Evolutionary conservation across 2,329 filamentous ascomycete species (phyloP), one percentile per base, ranked within the genome.

Genomic region (Mariannaea elegans): DNA sequence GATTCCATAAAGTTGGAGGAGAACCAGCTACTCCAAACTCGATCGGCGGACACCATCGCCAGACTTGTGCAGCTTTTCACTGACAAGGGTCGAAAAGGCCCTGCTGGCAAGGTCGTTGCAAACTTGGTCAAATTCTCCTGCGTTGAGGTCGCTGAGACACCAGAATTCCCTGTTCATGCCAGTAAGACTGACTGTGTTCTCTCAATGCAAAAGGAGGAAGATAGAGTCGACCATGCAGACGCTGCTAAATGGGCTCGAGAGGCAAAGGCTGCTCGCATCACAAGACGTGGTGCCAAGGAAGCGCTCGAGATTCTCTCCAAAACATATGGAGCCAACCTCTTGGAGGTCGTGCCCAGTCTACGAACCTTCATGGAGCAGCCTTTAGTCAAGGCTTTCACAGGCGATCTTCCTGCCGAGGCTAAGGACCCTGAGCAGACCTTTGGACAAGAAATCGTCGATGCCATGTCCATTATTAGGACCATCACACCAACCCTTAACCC

Each of bases 91-190:
- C 91, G 94, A 62, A 86, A 89, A 56, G 93, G 90, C 14, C 93
- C 96, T 12, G 94, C 95, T 14, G 94, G 97, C 75, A 99, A 99
- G 79, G 91, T 99, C 13, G 94, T 98, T 24, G 89, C 92, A 45
- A 99, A 99, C 72, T 78, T 99, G 51, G 92, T 97, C 78, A 98
- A 97, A 73, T 99, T 97, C 77, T 97, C 93, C 64, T 99, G 95
- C 72, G 93, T 97, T 71, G 95, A 99, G 74, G 97, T 96, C 1
- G 94, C 95, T 0, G 96, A 99, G 76, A 99, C 96, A 0, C 95
- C 95, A 0, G 95, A 98, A 71, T 98, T 98, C 74, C 87, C 90
- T 4, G 89, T 91, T 24, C 95, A 98, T 71, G 91, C 90, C 2
- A 76, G 82, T 41, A 90, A 96, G 71, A 91, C 90, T 44, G 88